These are phyloP conservation scores for Castanea sativa DNA, from an alignment of 306 rosid genomes.

Conservation along the genomic window DNA sequence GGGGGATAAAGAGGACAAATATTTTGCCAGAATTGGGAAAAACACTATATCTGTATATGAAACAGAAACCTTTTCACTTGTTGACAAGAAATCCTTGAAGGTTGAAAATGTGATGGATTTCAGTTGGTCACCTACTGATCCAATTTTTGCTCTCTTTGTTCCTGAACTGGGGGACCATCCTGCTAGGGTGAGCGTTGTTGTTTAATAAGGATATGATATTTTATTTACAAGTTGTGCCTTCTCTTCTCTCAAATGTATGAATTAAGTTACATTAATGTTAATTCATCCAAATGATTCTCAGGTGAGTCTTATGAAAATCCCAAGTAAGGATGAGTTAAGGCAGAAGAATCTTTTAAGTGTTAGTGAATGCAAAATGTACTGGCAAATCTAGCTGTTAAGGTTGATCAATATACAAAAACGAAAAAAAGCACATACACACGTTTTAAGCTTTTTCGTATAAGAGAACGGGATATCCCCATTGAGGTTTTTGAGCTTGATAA, in stretches of 20 bases:
- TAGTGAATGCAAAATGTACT: slow-evolving; percentile 77
- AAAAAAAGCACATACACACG: slow-evolving; percentile 69
- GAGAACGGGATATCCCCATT: slow-evolving; percentile 67
- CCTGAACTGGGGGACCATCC: slow-evolving; percentile 96
- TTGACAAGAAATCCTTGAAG: slow-evolving; percentile 82
- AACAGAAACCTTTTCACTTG: slow-evolving; percentile 78
- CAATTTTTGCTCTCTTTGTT: slow-evolving; percentile 78
- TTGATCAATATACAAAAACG: slow-evolving; percentile 69
- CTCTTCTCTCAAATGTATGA: background rate
- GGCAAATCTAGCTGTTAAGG: slow-evolving; percentile 86
- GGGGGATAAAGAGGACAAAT: slow-evolving; percentile 74
- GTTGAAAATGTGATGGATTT: slow-evolving; percentile 90
- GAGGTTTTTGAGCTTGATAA: slow-evolving; percentile 75
- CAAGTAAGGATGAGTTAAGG: slow-evolving; percentile 78
- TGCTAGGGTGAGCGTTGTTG: slow-evolving; percentile 60
- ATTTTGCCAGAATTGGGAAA: slow-evolving; percentile 87
- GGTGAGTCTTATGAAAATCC: slow-evolving; percentile 89
- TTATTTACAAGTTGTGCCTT: background rate
- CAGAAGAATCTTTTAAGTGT: slow-evolving; percentile 75
- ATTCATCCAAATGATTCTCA: slow-evolving; percentile 19
- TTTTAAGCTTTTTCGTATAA: slow-evolving; percentile 67
- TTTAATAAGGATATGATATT: background rate
- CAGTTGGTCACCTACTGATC: slow-evolving; percentile 91
- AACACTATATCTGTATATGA: slow-evolving; percentile 75
- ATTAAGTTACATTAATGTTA: slow-evolving; percentile 1